phyloP scores from a whole-genome alignment of 352 stramenopile species.

The Elongisporangium prolatum region DNA sequence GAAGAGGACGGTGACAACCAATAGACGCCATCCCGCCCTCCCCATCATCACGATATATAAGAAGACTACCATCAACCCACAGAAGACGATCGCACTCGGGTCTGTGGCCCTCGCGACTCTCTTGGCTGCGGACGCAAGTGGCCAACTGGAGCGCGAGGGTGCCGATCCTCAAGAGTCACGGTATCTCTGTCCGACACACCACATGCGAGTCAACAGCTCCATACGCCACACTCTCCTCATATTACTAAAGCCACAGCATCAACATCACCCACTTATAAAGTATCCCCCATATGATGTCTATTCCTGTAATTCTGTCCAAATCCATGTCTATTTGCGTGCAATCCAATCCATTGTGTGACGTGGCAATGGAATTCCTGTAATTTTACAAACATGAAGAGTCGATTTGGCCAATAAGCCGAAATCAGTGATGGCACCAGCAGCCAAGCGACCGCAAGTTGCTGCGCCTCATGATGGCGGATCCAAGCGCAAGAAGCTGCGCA shows the following conservation, averaged over 20 bases:
- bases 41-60: background rate
- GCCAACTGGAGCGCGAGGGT: background rate
- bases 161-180: background rate
- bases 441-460: background rate
- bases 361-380: background rate
- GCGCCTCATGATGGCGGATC: background rate
- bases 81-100: background rate
- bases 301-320: background rate
- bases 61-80: background rate
- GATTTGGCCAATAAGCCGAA: background rate
- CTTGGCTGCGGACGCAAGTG: background rate
- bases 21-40: background rate
- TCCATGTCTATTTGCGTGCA: background rate
- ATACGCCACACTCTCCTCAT: background rate
- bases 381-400: background rate
- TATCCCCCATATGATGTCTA: background rate
- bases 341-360: background rate
- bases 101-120: background rate
- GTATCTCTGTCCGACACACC: background rate
- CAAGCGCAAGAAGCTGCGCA: constrained; percentile 21
- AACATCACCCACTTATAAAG: background rate
- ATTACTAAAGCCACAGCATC: background rate
- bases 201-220: background rate
- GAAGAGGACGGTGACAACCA: constrained; percentile 28
- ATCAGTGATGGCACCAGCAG: background rate